Evolutionary conservation across 192 early-diverging fungal species (phyloP), one percentile per base, ranked within the genome.

Genomic region (Backusella parvicylindrica): DNA sequence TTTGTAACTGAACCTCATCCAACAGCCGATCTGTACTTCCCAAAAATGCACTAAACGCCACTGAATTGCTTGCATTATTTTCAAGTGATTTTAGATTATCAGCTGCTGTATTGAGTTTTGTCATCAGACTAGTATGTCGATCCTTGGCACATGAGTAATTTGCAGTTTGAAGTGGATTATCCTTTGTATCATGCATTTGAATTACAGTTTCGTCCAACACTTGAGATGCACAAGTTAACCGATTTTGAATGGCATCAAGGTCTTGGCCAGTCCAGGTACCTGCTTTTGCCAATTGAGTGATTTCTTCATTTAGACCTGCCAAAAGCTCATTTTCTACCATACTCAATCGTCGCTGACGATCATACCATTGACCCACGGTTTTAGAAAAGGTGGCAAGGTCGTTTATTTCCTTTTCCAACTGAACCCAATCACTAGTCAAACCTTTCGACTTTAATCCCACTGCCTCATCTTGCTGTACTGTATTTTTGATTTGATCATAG

Each of bases 361-460:
- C 69, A 36, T 75, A 79, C 78, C 78, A 79, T 23, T 75, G 73
- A 3, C 43, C 53, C 26, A 79, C 72, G 2, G 53, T 71, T 15
- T 75, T 40, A 8, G 41, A 30, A 49, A 79, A 79, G 1, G n/a
- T 16, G 12, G 40, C 33, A 6, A 79, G 33, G 7, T 65, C 53
- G 13, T 75, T 64, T 7, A 79, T 70, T 43, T 71, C 71, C 8
- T 67, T 32, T 23, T 28, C 38, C 12, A 79, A 60, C 16, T 26
- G 23, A 1, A 16, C 13, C 78, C 78, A 79, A 33, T 79, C 69
- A 4, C 38, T 26, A 28, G 47, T 9, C 3, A 79, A 47, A 11
- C 1, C 47, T 8, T 68, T 21, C 16, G n/a, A 50, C n/a, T 23
- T 50, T 7, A 43, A 15, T 3, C 12, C 41, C 11, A 43, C 15